A percentile compares a stretch with the other conserved stretches of the same genome.
Evolutionary conservation across 768 basidiomycete genomes (phyloP).

Genomic region (Agaricus blazei): DNA sequence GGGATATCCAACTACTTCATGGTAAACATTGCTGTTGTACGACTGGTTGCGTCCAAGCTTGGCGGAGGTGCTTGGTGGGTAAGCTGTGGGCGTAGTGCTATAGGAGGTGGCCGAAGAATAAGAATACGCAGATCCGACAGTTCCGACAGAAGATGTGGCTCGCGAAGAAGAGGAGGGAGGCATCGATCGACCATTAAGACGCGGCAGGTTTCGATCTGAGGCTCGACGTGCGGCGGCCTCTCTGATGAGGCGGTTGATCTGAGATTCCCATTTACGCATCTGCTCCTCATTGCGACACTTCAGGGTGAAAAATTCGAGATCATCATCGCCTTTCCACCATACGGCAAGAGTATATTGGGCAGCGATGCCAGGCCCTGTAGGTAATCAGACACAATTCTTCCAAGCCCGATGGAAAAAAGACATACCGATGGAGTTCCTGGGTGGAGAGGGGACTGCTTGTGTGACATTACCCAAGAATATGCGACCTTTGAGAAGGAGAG

Average conservation of each 20-base stretch:
- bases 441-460: constrained; percentile 58
- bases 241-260: constrained; percentile 83
- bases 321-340: constrained; percentile 93
- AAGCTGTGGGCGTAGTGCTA: constrained; percentile 6
- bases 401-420: constrained; percentile 15
- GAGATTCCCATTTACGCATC: constrained; percentile 86
- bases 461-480: constrained; percentile 98
- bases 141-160: constrained; percentile 9
- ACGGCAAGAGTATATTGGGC: constrained; percentile 79
- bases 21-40: constrained; percentile 1
- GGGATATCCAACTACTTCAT: constrained; percentile 3
- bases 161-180: background rate
- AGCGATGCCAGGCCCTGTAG: constrained; percentile 40
- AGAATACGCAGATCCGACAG: constrained; percentile 19
- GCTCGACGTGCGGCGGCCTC: constrained; percentile 67
- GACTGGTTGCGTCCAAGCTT: constrained; percentile 1
- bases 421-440: constrained; percentile 59
- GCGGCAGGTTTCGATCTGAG: constrained; percentile 43
- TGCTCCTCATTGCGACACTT: constrained; percentile 92
- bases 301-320: constrained; percentile 90
- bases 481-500: constrained; percentile 87
- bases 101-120: constrained; percentile 22
- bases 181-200: constrained; percentile 2
- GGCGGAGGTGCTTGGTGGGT: background rate
- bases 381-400: background rate